Base-by-base conservation (phyloP, 257 asterid genomes). In the Salvia miltiorrhiza region DNA sequence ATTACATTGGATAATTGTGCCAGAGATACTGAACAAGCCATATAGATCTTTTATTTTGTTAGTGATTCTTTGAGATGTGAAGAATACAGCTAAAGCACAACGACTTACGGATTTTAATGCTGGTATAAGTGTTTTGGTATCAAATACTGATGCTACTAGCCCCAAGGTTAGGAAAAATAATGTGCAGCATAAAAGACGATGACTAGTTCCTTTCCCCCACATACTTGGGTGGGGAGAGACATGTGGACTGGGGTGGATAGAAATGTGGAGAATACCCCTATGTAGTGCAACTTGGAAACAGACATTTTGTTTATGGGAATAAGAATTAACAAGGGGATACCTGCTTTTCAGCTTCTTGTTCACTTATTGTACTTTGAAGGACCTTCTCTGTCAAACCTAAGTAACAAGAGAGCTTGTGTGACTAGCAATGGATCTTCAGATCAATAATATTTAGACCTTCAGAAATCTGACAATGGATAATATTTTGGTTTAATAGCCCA, bases 291-390 rank as follows among this genome's bases (percentile, higher is more conserved):
- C 28, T 32, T 8, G 43, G 57, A 63, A 54, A 54, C 13, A 21
- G 33, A 26, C 7, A 5, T 45, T 44, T 14, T 37, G 20, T 28
- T 44, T 11, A 52, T 48, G 33, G 43, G 16, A 63, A 62, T 39
- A 67, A 68, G 23, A 69, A 5, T 69, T 26, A 30, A 26, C 24
- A 24, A 17, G 53, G 43, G 19, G 68, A 39, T 79, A 94, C 99
- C 99, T 87, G 92, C 69, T 82, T 77, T 85, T 94, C 96, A 72
- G 97, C 99, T 77, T 94, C 97, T 75, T 73, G 73, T 76, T 83
- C 97, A 56, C 82, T 88, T 53, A 82, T 75, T 64, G 91, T 79
- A 76, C 97, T 94, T 60, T 65, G 73, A 76, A 91, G 96, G 77
- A 89, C 99, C 87, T 53, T 88, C 77, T 86, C 87, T 0, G 90